Evolutionary conservation across 1,284 basidiomycete species (phyloP).

Genomic region (Malassezia dermatis): DNA sequence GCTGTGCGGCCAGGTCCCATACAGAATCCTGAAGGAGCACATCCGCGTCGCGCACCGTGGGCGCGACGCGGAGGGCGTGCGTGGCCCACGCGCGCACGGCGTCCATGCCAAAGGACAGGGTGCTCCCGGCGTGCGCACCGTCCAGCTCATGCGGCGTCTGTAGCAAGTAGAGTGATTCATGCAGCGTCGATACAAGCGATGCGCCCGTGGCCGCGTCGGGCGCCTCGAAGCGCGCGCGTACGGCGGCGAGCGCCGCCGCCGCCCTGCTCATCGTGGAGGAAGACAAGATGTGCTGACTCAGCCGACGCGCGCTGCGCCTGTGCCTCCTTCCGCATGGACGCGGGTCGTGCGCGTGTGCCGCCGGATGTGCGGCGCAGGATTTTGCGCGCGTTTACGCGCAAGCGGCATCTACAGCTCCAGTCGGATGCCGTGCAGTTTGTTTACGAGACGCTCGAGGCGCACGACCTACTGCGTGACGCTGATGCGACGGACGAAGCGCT

Average conservation of each 20-base stretch:
- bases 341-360: constrained; percentile 13
- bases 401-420: constrained; percentile 42
- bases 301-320: not conserved
- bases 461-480: constrained; percentile 31
- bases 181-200: not conserved
- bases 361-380: constrained; percentile 35
- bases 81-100: not conserved
- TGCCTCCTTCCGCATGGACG: not conserved
- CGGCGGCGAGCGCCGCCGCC: not conserved
- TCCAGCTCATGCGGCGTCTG: constrained; percentile 7
- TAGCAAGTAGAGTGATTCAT: not conserved
- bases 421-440: constrained; percentile 41
- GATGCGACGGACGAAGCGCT: constrained; percentile 38
- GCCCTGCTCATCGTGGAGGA: not conserved
- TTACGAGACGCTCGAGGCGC: constrained; percentile 30
- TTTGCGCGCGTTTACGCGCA: constrained; percentile 38
- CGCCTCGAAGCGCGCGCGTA: not conserved
- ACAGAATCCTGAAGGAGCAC: not conserved
- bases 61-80: not conserved
- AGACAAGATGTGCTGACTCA: not conserved
- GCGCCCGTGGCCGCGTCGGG: not conserved
- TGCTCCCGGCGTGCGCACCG: constrained; percentile 1
- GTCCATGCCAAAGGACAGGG: constrained; percentile 12
- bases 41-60: not conserved
- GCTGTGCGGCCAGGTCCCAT: not conserved